Percentiles rank a stretch among this genome's conserved stretches.
Conservation (phyloP, 148 eudicot genomes). For the Camellia sinensis region DNA sequence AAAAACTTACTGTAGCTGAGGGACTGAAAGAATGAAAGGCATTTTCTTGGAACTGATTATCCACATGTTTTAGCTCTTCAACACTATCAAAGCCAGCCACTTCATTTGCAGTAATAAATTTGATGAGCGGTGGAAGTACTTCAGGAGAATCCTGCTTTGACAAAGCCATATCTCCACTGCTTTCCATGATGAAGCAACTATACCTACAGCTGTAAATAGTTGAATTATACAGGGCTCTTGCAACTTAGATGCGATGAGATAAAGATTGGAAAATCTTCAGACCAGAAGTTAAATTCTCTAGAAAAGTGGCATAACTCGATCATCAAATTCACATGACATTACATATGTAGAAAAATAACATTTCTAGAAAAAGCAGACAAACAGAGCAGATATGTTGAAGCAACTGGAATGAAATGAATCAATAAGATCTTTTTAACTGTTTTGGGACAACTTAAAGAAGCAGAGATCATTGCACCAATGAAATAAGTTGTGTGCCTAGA, state of each 20-base stretch:
- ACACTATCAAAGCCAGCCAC: conserved; percentile 55
- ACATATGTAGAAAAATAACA: neutral
- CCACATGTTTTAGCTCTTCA: conserved; percentile 20
- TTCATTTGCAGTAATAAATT: conserved; percentile 38
- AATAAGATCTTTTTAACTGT: neutral
- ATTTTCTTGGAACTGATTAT: conserved; percentile 14
- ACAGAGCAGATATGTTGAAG: neutral
- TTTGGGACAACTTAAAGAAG: neutral
- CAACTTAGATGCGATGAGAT: neutral
- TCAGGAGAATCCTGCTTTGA: conserved; percentile 26
- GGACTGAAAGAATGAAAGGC: conserved; percentile 13
- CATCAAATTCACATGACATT: neutral
- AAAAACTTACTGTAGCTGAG: conserved; percentile 21
- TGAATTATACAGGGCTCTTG: neutral
- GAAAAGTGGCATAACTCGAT: neutral
- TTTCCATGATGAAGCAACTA: conserved; percentile 41
- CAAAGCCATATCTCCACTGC: conserved; percentile 11
- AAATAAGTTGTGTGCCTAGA: neutral
- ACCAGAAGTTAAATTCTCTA: neutral
- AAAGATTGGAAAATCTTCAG: neutral
- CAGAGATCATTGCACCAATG: neutral
- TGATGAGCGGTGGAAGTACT: conserved; percentile 51
- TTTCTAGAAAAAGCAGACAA: neutral
- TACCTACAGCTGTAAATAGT: conserved; percentile 13
- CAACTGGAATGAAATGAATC: neutral